Evolutionary conservation across 164 flowering plant species (phyloP), one percentile per base, ranked within the genome.

Genomic region (Vitis rupestris): DNA sequence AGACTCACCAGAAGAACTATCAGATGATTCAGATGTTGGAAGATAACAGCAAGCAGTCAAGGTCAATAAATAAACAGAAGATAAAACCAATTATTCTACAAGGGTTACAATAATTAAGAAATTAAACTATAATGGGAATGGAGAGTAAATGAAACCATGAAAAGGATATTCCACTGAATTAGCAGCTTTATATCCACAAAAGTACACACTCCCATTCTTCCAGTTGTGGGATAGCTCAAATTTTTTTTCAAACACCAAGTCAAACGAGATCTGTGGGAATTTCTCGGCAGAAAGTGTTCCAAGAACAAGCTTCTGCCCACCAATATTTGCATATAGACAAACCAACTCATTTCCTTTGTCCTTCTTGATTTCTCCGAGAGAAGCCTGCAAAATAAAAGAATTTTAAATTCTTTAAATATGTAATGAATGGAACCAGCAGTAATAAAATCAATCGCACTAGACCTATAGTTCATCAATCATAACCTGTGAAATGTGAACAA

Each of bases 161-260:
- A 12, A 77, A 79, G 87, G 86, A 81, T 81, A 84, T 84, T 50
- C 61, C 1, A 48, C 59, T 10, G 63, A 71, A 31, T 52, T 50
- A 8, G 14, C n/a, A 64, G 71, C 67, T 67, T 19, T 77, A 63
- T 83, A 87, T 67, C 90, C 90, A 63, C 37, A 29, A 37, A 85
- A 80, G 78, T 75, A 77, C 31, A 85, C 82, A 64, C 85, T 87
- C 23, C 87, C 90, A 77, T 64, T 74, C 72, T 83, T 85, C 80
- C 81, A 82, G 74, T 75, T 81, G 64, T 87, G 90, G 9, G 87
- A 83, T 17, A 87, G 76, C 77, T 80, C 80, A 81, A 85, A 83
- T 12, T 75, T 71, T 51, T 66, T 69, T 10, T 80, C 82, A 64
- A 87, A 78, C n/a, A 82, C 83, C 68, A 87, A 64, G 59, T 85